Percentiles rank a stretch among this genome's conserved stretches.
Evolutionary conservation across 2,329 filamentous ascomycete species (phyloP).

Genomic region (Septoria linicola): DNA sequence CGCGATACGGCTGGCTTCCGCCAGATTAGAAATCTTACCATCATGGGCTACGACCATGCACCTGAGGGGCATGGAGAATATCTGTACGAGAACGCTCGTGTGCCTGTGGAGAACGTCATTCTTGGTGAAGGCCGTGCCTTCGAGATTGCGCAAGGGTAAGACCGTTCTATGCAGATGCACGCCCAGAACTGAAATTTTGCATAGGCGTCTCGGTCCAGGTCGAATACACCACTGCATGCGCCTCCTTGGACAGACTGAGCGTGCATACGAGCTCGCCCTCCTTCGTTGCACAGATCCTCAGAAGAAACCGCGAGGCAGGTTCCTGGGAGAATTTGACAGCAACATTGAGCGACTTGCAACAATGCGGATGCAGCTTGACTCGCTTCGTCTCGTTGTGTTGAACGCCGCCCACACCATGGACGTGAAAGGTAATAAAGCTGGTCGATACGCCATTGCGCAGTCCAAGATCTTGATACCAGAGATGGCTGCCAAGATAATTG

Average conservation of each 20-base stretch:
- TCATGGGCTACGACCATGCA: constrained; percentile 94
- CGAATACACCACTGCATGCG: constrained; percentile 98
- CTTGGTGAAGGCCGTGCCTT: constrained; percentile 93
- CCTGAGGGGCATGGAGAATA: constrained; percentile 94
- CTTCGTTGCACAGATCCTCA: constrained; percentile 84
- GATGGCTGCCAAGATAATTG: constrained; percentile 79
- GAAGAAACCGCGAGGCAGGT: constrained; percentile 87
- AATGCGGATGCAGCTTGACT: constrained; percentile 88
- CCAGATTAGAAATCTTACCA: constrained; percentile 86
- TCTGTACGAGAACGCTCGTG: constrained; percentile 80
- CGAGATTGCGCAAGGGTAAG: constrained; percentile 84
- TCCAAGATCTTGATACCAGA: constrained; percentile 86
- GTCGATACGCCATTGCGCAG: constrained; percentile 86
- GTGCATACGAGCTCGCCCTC: constrained; percentile 88
- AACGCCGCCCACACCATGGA: constrained; percentile 96
- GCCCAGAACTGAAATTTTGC: too few species aligned
- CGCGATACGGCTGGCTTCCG: constrained; percentile 79
- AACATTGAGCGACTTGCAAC: constrained; percentile 91
- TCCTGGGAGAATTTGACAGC: constrained; percentile 81
- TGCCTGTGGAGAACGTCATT: constrained; percentile 78
- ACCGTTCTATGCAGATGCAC: too few species aligned
- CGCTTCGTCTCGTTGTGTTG: constrained; percentile 80
- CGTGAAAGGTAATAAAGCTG: constrained; percentile 77
- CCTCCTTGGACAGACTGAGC: constrained; percentile 81
- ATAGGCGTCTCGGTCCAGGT: constrained; percentile 76